A percentile compares a stretch with the other conserved stretches of the same genome.
These are phyloP conservation scores for Gardenia jasminoides DNA, from an alignment of 257 asterid species.

Conservation along the genomic window DNA sequence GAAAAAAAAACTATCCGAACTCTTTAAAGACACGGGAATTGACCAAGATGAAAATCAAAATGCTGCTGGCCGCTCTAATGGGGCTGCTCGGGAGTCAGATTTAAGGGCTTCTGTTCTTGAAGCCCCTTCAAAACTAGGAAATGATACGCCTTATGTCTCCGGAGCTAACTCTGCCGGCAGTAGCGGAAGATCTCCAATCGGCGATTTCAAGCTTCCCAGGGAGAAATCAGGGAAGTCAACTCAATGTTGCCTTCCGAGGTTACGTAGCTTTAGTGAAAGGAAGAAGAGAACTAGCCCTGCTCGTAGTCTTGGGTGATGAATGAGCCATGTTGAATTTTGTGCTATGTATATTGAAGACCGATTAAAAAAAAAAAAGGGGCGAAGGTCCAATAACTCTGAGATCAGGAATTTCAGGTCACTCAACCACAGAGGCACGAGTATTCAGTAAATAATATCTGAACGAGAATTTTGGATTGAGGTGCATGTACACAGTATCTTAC, in stretches of 20 bases:
- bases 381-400: neutral
- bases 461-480: neutral
- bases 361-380: slow-evolving; percentile 15
- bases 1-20: slow-evolving; percentile 57
- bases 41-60: slow-evolving; percentile 24
- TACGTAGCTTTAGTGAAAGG: slow-evolving; percentile 54
- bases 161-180: slow-evolving; percentile 31
- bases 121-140: slow-evolving; percentile 27
- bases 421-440: neutral
- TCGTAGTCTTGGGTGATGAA: slow-evolving; percentile 17
- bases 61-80: slow-evolving; percentile 16
- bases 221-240: slow-evolving; percentile 32
- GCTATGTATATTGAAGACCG: slow-evolving; percentile 19
- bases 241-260: slow-evolving; percentile 65
- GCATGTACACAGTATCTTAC: slow-evolving; percentile 5
- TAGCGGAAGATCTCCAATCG: slow-evolving; percentile 37
- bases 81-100: neutral
- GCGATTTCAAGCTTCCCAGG: slow-evolving; percentile 5
- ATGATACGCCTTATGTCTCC: slow-evolving; percentile 31
- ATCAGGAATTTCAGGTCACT: neutral
- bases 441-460: slow-evolving; percentile 14
- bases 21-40: slow-evolving; percentile 50
- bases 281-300: slow-evolving; percentile 41
- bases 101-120: slow-evolving; percentile 13
- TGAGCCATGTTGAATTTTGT: slow-evolving; percentile 11